phyloP scores from a whole-genome alignment of 371 early-diverging fungal species.

The Dichotomocladium elegans region DNA sequence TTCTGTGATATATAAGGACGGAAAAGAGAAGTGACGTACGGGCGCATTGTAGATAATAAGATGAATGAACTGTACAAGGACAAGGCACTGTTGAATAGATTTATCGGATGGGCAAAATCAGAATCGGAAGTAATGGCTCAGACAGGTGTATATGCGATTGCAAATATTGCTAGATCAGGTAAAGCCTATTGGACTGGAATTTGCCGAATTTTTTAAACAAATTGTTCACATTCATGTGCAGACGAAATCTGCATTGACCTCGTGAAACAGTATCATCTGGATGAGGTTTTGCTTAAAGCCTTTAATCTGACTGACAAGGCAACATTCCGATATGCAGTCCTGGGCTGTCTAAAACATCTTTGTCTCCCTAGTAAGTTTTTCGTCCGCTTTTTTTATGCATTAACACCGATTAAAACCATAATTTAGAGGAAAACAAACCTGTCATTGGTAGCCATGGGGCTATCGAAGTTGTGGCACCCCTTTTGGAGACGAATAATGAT shows the following conservation, averaged over 20 bases:
- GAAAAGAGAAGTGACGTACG: not conserved
- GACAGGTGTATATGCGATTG: conserved; percentile 53
- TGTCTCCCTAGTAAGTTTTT: conserved; percentile 49
- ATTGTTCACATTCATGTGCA: conserved; percentile 19
- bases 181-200: no score
- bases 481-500: conserved; percentile 50
- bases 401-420: not conserved
- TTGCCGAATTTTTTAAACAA: no score
- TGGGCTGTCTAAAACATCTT: conserved; percentile 59
- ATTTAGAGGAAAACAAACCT: conserved; percentile 42
- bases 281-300: conserved; percentile 40
- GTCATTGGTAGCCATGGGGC: conserved; percentile 47
- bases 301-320: conserved; percentile 51
- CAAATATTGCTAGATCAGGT: conserved; percentile 64
- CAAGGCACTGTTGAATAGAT: conserved; percentile 32
- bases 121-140: conserved; percentile 27
- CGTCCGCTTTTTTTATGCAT: not conserved
- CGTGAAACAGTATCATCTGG: conserved; percentile 48
- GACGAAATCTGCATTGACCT: conserved; percentile 56
- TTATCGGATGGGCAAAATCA: conserved; percentile 42
- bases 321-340: conserved; percentile 54
- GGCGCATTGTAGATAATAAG: conserved; percentile 35
- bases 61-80: conserved; percentile 47
- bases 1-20: not conserved
- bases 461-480: conserved; percentile 42